Conservation (phyloP, 2,329 filamentous ascomycete genomes). For the Dactylella cylindrospora region DNA sequence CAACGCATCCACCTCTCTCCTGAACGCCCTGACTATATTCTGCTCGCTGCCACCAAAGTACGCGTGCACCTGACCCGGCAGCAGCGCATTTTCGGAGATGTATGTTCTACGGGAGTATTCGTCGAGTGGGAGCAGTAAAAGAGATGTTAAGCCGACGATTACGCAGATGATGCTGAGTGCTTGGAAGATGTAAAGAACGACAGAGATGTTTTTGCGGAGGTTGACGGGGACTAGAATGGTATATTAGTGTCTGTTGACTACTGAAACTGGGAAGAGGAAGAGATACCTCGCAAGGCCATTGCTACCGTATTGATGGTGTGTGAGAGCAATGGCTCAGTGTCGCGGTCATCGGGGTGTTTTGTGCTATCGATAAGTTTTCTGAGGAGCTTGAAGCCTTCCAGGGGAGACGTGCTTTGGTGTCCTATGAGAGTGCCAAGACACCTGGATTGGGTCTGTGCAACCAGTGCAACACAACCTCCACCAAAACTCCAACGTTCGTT, state of each 20-base stretch:
- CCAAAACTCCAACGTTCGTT: constrained; percentile 24
- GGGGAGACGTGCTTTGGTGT: constrained; percentile 24
- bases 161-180: constrained; percentile 36
- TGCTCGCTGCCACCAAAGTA: constrained; percentile 97
- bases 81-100: constrained; percentile 93
- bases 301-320: constrained; percentile 13
- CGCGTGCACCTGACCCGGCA: constrained; percentile 94
- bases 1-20: constrained; percentile 73
- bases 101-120: constrained; percentile 91
- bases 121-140: constrained; percentile 84
- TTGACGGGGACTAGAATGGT: constrained; percentile 43
- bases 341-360: not conserved
- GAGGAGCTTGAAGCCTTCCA: not conserved
- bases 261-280: not conserved
- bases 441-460: constrained; percentile 33
- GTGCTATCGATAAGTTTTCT: no score
- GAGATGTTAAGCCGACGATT: constrained; percentile 83
- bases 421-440: no score
- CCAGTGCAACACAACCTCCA: constrained; percentile 26
- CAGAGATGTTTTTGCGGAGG: constrained; percentile 43
- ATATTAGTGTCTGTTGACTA: not conserved
- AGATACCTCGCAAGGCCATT: constrained; percentile 41
- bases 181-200: constrained; percentile 42
- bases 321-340: not conserved
- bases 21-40: constrained; percentile 87